phyloP scores from a whole-genome alignment of 139 green algal genomes.

The Volvox africanus region DNA sequence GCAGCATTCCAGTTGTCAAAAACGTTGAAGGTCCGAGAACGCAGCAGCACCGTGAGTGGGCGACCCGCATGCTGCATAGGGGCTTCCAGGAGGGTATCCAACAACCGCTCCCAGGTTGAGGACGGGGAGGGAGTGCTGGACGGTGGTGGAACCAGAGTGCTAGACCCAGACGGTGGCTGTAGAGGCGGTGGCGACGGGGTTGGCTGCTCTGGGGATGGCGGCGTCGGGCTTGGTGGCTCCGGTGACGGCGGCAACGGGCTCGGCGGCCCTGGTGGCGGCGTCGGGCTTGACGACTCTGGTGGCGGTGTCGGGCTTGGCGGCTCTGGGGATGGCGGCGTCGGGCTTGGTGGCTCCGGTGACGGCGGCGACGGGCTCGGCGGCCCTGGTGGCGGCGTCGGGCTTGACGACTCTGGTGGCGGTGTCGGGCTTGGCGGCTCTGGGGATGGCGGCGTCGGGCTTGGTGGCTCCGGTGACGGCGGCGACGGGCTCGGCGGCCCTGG shows the following conservation, averaged over 20 bases:
- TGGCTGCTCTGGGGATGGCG: not conserved
- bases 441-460: not conserved
- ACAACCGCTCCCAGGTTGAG: not conserved
- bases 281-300: too few species aligned
- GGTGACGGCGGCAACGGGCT: not conserved
- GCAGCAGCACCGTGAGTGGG: conserved; percentile 19
- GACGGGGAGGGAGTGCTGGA: not conserved
- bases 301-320: not conserved
- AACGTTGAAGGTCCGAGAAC: not conserved
- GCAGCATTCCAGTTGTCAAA: not conserved
- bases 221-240: not conserved
- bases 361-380: not conserved
- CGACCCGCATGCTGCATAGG: conserved; percentile 14
- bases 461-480: not conserved
- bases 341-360: not conserved
- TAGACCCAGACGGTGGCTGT: not conserved
- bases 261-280: not conserved
- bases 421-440: not conserved
- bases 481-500: not conserved
- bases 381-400: not conserved
- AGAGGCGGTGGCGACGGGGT: not conserved
- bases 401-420: not conserved
- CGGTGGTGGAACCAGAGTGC: not conserved
- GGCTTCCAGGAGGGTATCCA: not conserved
- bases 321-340: not conserved